Evolutionary conservation across 257 asterid species (phyloP).

Genomic region (Rauvolfia tetraphylla): DNA sequence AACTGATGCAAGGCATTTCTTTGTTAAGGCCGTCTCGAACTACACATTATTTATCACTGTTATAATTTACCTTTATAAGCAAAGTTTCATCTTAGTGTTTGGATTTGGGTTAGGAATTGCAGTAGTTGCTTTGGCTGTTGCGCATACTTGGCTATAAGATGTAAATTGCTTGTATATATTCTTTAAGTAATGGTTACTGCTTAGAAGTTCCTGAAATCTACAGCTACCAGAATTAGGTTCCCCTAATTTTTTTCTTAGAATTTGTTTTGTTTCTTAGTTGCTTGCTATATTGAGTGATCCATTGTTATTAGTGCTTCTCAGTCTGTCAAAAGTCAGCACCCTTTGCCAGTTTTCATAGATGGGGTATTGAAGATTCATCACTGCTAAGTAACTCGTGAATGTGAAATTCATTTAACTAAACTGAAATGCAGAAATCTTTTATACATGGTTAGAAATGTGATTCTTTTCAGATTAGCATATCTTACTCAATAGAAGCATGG

Average conservation of each 20-base stretch:
- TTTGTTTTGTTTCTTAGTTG: background rate
- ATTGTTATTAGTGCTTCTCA: background rate
- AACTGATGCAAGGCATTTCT: background rate
- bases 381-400: background rate
- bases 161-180: background rate
- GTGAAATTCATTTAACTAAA: background rate
- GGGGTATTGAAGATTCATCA: background rate
- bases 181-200: background rate
- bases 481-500: background rate
- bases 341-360: background rate
- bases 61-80: background rate
- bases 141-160: background rate
- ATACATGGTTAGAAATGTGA: background rate
- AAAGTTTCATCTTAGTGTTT: background rate
- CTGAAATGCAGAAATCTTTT: background rate
- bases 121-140: background rate
- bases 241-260: background rate
- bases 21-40: background rate
- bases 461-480: background rate
- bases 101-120: background rate
- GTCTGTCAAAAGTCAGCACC: background rate
- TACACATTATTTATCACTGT: background rate
- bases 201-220: background rate
- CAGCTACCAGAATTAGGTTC: background rate
- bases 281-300: background rate